A percentile compares a stretch with the other conserved stretches of the same genome.
Evolutionary conservation across 2,329 filamentous ascomycete genomes (phyloP).

Genomic region (Fusarium sp.): DNA sequence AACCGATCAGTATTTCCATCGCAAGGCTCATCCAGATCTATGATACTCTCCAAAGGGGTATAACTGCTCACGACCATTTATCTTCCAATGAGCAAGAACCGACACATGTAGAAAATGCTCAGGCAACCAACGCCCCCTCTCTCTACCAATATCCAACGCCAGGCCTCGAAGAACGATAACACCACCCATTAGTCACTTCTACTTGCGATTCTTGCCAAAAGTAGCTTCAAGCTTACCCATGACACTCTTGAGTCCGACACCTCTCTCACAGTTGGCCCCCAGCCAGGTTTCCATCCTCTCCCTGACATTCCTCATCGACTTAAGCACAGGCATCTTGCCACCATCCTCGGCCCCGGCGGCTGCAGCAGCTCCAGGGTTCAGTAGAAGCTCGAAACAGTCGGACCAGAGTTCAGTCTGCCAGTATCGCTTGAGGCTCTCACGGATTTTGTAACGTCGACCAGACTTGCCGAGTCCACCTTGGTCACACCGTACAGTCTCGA

Average conservation of each 20-base stretch:
- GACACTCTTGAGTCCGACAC: slow-evolving; percentile 75
- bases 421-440: slow-evolving; percentile 89
- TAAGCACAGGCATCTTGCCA: slow-evolving; percentile 75
- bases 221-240: slow-evolving; percentile 70
- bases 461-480: slow-evolving; percentile 64
- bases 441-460: slow-evolving; percentile 78
- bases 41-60: slow-evolving; percentile 22
- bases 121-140: neutral
- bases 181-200: neutral
- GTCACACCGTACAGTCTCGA: slow-evolving; percentile 75
- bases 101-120: slow-evolving; percentile 3
- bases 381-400: slow-evolving; percentile 81
- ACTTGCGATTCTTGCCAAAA: slow-evolving; percentile 51
- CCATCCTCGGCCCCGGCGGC: slow-evolving; percentile 72
- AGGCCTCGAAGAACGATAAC: neutral
- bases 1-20: neutral
- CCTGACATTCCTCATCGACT: slow-evolving; percentile 73
- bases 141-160: slow-evolving; percentile 30
- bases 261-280: slow-evolving; percentile 82
- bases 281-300: slow-evolving; percentile 88
- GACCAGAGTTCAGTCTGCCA: slow-evolving; percentile 95
- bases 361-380: slow-evolving; percentile 80
- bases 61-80: slow-evolving; percentile 18
- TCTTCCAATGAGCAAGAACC: slow-evolving; percentile 4
- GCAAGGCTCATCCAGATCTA: neutral